Base-by-base conservation (phyloP, 257 asterid species). In the Verbascum thapsus region DNA sequence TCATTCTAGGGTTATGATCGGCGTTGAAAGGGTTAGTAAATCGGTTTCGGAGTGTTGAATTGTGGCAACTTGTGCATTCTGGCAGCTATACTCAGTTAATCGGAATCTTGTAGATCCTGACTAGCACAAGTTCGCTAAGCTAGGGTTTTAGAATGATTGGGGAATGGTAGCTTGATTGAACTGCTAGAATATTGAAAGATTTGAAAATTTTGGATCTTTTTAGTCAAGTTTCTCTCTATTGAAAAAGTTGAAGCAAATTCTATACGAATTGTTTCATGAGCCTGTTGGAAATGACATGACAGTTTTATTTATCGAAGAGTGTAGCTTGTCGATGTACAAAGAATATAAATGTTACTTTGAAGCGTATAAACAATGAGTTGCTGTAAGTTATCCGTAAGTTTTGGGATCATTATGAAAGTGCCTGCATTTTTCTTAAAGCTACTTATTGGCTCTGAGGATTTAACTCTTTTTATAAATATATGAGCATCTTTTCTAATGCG, bases 41-140 rank as follows among this genome's bases (percentile, higher is more conserved):
- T 47, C 42, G 26, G 20, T n/a, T 48, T 61, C 60, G 61, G 50
- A 61, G 61, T 44, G 53, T n/a, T 48, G 76, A 23, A 60, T 52
- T 44, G 34, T 7, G 42, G 64, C 8, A 35, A 26, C 47, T 49
- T 47, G 47, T 49, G 9, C 56, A 13, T 58, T 57, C 39, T 52
- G 63, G 45, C 15, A 17, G n/a, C n/a, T n/a, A 35, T 15, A 38
- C 7, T 63, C 19, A 35, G 37, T 4, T 15, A 38, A n/a, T 8
- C 10, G 34, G 54, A 39, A 6, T 49, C 19, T 56, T 8, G 5
- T 23, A 1, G 32, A 19, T 47, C 44, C 40, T 58, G 71, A 22
- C 20, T 12, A 4, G 9, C n/a, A 34, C 10, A 61, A 41, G n/a
- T 40, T 32, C 12, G 53, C 49, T 49, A 8, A 50, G 59, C 32